These are phyloP conservation scores for Hemileccinum impolitum DNA, from an alignment of 768 basidiomycete genomes.

Conservation along the genomic window DNA sequence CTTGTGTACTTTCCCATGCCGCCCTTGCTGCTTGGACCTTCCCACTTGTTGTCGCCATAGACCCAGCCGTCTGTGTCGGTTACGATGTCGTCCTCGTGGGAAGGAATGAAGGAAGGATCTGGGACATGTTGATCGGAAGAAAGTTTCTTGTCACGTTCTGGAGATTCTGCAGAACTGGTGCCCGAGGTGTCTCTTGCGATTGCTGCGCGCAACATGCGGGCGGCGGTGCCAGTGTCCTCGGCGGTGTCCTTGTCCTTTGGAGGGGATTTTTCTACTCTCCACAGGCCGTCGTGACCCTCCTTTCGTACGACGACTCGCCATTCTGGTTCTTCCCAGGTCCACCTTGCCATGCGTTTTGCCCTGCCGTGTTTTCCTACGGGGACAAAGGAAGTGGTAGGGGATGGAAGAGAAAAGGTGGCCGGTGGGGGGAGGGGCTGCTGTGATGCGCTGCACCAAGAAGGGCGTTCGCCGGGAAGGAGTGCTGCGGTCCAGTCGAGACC, in stretches of 20 bases:
- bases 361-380: constrained; percentile 44
- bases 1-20: constrained; percentile 93
- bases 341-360: constrained; percentile 71
- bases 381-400: constrained; percentile 57
- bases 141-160: constrained; percentile 21
- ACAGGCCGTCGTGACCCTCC: constrained; percentile 49
- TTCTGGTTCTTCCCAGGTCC: constrained; percentile 90
- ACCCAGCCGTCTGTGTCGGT: constrained; percentile 93
- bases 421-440: constrained; percentile 66
- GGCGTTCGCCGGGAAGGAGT: constrained; percentile 83
- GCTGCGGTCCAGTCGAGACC: constrained; percentile 95
- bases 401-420: constrained; percentile 61
- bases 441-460: constrained; percentile 73
- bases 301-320: constrained; percentile 72
- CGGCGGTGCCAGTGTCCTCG: constrained; percentile 41
- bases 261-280: constrained; percentile 59
- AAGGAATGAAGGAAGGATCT: constrained; percentile 28
- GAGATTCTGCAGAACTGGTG: constrained; percentile 12
- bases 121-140: constrained; percentile 16
- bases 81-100: constrained; percentile 46
- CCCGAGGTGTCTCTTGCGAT: constrained; percentile 37
- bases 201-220: constrained; percentile 54
- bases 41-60: constrained; percentile 96
- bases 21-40: constrained; percentile 66
- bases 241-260: constrained; percentile 41